These are phyloP conservation scores for Aschersonia sp. DNA, from an alignment of 2,329 filamentous ascomycete species.

Conservation along the genomic window DNA sequence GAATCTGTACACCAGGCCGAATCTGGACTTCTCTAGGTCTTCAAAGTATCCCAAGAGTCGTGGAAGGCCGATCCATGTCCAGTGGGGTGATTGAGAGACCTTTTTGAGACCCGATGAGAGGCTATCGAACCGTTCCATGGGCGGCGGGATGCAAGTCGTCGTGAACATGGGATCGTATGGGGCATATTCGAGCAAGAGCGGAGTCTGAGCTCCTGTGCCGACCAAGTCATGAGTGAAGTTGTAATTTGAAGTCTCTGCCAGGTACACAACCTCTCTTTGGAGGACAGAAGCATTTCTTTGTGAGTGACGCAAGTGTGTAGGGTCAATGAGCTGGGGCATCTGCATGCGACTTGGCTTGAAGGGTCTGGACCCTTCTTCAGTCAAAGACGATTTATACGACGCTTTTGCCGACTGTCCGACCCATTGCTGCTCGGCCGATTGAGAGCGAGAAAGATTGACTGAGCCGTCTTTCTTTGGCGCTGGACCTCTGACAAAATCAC, in stretches of 20 bases:
- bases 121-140: constrained; percentile 51
- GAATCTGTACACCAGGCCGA: constrained; percentile 64
- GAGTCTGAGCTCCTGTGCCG: constrained; percentile 32
- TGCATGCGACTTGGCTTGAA: constrained; percentile 48
- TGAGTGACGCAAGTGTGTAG: constrained; percentile 30
- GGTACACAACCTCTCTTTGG: constrained; percentile 30
- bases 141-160: constrained; percentile 46
- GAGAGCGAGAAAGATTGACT: constrained; percentile 48
- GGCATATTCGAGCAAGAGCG: constrained; percentile 58
- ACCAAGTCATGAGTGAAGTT: constrained; percentile 29
- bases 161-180: constrained; percentile 48
- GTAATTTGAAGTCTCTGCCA: constrained; percentile 35
- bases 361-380: constrained; percentile 27
- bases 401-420: constrained; percentile 13
- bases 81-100: constrained; percentile 33
- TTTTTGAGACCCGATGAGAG: constrained; percentile 43
- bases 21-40: constrained; percentile 52
- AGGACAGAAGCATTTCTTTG: constrained; percentile 19
- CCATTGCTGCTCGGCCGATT: constrained; percentile 29
- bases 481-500: constrained; percentile 45
- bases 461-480: no score
- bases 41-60: constrained; percentile 59
- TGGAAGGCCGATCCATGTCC: constrained; percentile 47
- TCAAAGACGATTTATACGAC: no score
- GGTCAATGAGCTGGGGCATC: constrained; percentile 46